Evolutionary conservation across 305 asterid species (phyloP).

Genomic region (Salvia sclarea): DNA sequence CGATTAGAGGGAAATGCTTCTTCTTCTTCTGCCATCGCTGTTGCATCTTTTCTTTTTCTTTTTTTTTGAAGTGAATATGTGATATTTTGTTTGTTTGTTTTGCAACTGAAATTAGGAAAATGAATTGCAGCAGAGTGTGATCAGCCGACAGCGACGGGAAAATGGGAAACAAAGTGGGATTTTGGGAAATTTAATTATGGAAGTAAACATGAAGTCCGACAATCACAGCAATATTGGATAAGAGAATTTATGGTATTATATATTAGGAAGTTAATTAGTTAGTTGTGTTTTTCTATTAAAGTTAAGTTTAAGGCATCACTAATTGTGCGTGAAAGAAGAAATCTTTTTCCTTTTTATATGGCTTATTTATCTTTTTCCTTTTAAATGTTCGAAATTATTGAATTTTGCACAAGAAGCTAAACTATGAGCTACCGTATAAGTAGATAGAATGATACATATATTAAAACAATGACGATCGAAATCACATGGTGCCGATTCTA

Average conservation of each 20-base stretch:
- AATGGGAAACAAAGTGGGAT: slow-evolving; percentile 1
- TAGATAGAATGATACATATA: too few relatives aligned
- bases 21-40: slow-evolving; percentile 70
- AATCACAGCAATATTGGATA: background rate
- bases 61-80: too few relatives aligned
- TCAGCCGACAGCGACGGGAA: slow-evolving; percentile 42
- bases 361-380: too few relatives aligned
- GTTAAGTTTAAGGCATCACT: background rate
- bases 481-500: too few relatives aligned
- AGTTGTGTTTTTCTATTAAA: background rate
- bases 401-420: too few relatives aligned
- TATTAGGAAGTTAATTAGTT: background rate
- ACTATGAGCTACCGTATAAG: too few relatives aligned
- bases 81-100: too few relatives aligned
- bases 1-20: slow-evolving; percentile 57
- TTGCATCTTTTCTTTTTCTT: too few relatives aligned
- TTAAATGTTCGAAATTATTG: too few relatives aligned
- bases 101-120: slow-evolving; percentile 9
- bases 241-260: background rate
- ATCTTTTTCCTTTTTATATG: background rate
- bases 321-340: background rate
- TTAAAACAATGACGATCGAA: too few relatives aligned
- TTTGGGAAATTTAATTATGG: background rate
- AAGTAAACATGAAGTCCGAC: background rate
- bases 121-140: slow-evolving; percentile 22